These are phyloP conservation scores for Syzygium jambos DNA, from an alignment of 345 rosid genomes.

Conservation along the genomic window DNA sequence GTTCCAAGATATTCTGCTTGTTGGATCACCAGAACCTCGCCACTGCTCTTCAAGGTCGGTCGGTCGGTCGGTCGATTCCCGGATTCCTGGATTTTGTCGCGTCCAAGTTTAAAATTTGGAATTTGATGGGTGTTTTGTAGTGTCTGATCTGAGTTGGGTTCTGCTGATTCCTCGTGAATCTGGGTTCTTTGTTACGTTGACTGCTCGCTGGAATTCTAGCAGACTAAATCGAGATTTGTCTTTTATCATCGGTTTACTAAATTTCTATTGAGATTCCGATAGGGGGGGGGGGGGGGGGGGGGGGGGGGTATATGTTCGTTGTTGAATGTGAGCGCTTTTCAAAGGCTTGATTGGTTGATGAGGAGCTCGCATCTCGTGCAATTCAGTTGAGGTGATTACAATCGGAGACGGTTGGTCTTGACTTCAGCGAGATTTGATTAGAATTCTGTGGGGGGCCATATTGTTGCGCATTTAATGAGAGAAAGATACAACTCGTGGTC, in stretches of 20 bases:
- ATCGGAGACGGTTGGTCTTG: background rate
- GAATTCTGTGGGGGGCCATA: background rate
- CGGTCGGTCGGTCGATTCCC: background rate
- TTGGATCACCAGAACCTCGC: conserved; percentile 48
- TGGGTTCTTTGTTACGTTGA: background rate
- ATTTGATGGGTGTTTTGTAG: background rate
- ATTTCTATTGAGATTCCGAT: background rate
- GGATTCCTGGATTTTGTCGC: background rate
- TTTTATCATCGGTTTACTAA: background rate
- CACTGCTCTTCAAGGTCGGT: conserved; percentile 37
- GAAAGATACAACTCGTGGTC: background rate
- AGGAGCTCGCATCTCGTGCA: background rate
- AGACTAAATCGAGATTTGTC: background rate
- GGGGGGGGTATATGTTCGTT: background rate
- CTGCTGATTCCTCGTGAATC: background rate
- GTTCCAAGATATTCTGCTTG: conserved; percentile 29
- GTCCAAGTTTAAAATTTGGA: background rate
- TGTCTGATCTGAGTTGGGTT: background rate
- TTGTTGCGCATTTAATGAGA: background rate
- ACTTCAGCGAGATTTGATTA: background rate
- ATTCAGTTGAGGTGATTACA: background rate
- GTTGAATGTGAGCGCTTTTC: background rate
- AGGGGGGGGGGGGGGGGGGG: background rate
- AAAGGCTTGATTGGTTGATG: background rate
- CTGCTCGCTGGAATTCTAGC: background rate